phyloP scores from a whole-genome alignment of 768 basidiomycete species.

The Pleurotus giganteus region DNA sequence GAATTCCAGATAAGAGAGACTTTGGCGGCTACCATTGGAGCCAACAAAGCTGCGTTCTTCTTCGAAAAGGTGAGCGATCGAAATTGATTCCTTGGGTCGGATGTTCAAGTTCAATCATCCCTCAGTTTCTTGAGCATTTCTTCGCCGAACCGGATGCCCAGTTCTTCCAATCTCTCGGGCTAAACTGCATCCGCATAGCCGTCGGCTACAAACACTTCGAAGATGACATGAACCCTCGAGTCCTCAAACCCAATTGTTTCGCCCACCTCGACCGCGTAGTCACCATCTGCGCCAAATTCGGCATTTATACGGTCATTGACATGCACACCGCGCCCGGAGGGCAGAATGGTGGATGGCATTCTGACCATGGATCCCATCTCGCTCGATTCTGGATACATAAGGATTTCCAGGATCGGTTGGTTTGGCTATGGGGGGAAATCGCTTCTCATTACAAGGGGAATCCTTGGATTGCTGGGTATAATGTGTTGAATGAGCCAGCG shows the following conservation, averaged over 20 bases:
- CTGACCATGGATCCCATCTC: constrained; percentile 66
- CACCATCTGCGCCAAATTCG: constrained; percentile 67
- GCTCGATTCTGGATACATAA: constrained; percentile 82
- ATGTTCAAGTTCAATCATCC: neutral
- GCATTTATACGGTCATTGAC: constrained; percentile 81
- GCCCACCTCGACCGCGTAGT: constrained; percentile 85
- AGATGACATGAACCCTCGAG: constrained; percentile 77
- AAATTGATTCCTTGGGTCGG: neutral
- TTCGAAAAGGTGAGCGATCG: constrained; percentile 69
- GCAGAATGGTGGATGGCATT: constrained; percentile 81
- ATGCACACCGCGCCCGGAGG: constrained; percentile 76
- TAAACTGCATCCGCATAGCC: constrained; percentile 77
- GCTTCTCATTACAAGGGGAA: constrained; percentile 75
- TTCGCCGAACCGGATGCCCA: constrained; percentile 75
- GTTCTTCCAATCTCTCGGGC: constrained; percentile 74
- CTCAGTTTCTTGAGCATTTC: constrained; percentile 78
- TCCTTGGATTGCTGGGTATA: constrained; percentile 85
- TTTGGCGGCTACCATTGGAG: constrained; percentile 62
- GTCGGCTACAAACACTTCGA: constrained; percentile 78
- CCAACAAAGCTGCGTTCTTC: constrained; percentile 70
- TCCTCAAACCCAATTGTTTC: constrained; percentile 72
- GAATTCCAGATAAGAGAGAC: constrained; percentile 76
- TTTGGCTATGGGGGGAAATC: constrained; percentile 78
- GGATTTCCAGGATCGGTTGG: constrained; percentile 76
- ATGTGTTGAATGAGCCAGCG: constrained; percentile 81